Evolutionary conservation across 306 rosid species (phyloP), one percentile per base, ranked within the genome.

Genomic region (Mucuna pruriens): DNA sequence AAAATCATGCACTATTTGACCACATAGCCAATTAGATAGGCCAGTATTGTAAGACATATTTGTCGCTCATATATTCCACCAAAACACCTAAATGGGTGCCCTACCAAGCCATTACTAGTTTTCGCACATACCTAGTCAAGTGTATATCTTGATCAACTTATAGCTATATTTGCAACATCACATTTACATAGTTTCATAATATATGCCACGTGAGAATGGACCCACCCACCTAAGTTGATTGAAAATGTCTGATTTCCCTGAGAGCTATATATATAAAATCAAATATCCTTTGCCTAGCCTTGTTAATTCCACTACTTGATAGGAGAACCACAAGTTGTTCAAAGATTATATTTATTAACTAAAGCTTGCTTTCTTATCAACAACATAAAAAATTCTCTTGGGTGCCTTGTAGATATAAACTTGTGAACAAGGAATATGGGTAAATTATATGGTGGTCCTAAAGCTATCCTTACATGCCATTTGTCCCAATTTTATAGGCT

Each of bases 1-100:
- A 82, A 26, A 49, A 65, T 76, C 77, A 83, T 85, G 55, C 61
- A 77, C 86, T 73, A 75, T 64, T 29, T 77, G 82, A 83, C 87
- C 84, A 85, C 85, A 71, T 72, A 71, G 77, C 80, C 86, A 76
- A 81, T 80, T 73, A 74, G 76, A 73, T 44, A 70, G 15, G 68
- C 82, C 69, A n/a, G n/a, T n/a, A 73, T 60, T 87, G 86, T 74
- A 62, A 58, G 39, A 80, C 82, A 62, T 46, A 62, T 74, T 63
- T 78, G 85, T 82, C 84, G 71, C 20, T 61, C 70, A 74, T 63
- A 77, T 75, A 68, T 78, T 66, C 74, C 74, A 64, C 67, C 16
- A n/a, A 54, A 64, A 65, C 78, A 81, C 77, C 77, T 39, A 77
- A 55, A 80, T 67, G 58, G 82, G 79, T 86, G 90, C 82, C 88